Evolutionary conservation across 2,329 filamentous ascomycete species (phyloP), one percentile per base, ranked within the genome.

Genomic region (Chalara sp.): DNA sequence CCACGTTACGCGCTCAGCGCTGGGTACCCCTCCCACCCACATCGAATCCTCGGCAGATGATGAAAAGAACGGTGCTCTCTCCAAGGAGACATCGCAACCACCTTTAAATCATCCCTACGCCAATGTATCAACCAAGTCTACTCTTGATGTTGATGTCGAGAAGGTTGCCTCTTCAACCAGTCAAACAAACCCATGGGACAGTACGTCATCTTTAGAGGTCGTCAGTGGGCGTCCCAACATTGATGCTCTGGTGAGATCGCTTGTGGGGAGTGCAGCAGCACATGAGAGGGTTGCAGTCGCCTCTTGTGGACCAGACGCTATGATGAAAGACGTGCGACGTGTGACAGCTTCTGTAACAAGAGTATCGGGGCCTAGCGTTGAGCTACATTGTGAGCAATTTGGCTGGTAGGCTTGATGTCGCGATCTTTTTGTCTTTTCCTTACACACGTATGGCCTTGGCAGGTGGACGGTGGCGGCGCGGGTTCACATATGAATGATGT

Each of bases 331-430:
- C 1, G 71, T 73, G 29, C 67, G 74, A 41, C 66, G 72, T 32
- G 69, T 70, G 0, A 68, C 71, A 28, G 74, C 74, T 5, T 62
- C 62, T 32, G 68, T 68, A 55, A 74, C 77, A 32, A 62, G 60
- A 1, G 61, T 65, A 1, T 65, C 68, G 29, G 74, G 74, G 2
- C 72, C 74, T 0, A 70, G 68, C 21, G 67, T 77, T n/a, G 73
- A 75, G 58, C 63, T 76, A 44, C 72, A 76, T 56, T 72, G 69
- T 53, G 74, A 76, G 60, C 47, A 54, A 37, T 58, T 58, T 50
- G 51, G 53, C 3, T 58, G 51, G 53, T 56, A 28, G 30, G 35
- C 21, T 21, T 21, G 21, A 21, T 21, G 21, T 21, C 21, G 21
- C 21, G 21, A 21, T 21, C 21, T 21, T 21, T 21, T 21, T 21